Base-by-base conservation (phyloP, 1,284 basidiomycete species). In the Peniophora sp. region DNA sequence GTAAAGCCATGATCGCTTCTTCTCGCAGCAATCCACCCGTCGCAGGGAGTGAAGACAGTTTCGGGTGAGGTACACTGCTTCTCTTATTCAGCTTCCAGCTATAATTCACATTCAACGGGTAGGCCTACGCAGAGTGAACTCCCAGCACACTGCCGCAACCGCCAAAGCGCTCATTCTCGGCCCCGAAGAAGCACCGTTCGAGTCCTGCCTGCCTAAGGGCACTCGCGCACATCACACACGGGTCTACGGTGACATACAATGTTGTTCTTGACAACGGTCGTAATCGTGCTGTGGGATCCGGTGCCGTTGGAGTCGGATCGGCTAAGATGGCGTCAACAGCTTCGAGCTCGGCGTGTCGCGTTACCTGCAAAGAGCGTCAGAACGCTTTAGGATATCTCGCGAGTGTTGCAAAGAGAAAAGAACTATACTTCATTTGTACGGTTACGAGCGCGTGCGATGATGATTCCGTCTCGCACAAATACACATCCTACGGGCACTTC, bases 401-500 rank as follows among this genome's bases (percentile, higher is more conserved):
- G 34, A 27, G 44, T 36, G 47, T 47, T 46, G 32, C 20, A 47
- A 44, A 23, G 23, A 20, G 41, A 36, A 43, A 44, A 17, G 23
- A 32, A 11, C 62, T 77, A 54, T 65, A 94, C 93, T 69, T 98
- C 88, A 65, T 98, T 99, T 2, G 97, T 99, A 50, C 93, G 74
- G 62, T 99, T 99, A 45, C 97, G 74, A 0, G 92, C 96, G 57
- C 76, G 76, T 2, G 93, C 92, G 55, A 99, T 91, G 55, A 91
- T 75, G 44, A 62, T 65, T 17, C 77, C 81, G 52, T 87, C 76
- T 47, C 90, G 79, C 3, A 99, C 92, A 62, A 99, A 97, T 3
- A 99, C 85, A 59, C 96, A 97, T 14, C 97, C 97, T 1, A 99
- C 95, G 1, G 97, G 97, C 0, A 99, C 95, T 68, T 99, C 97